Evolutionary conservation across 2,329 filamentous ascomycete genomes (phyloP), one percentile per base, ranked within the genome.

Genomic region (Colletotrichum sp.): DNA sequence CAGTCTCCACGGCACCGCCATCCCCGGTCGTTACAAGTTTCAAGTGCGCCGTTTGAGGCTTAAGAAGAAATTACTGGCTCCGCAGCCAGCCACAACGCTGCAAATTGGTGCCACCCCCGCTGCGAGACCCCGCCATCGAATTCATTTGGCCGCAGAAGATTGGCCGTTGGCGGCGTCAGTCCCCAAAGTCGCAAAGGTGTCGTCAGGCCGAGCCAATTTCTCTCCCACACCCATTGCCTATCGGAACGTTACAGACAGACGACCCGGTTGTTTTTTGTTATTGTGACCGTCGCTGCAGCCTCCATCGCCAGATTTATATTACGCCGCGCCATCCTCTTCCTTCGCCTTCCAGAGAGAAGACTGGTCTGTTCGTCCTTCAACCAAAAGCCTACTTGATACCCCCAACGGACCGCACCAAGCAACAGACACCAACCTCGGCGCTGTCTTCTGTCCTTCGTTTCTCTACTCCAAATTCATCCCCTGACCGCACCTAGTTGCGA

Each of bases 61-160:
- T 59, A 57, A 73, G 60, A 67, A 71, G 72, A 75, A 76, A 76
- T 76, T 76, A 73, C 64, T 76, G 44, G 70, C 73, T 76, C 73
- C 70, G 73, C 70, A 76, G 73, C 73, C 73, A 73, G 73, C 70
- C 73, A 73, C 70, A 73, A 39, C 44, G 70, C 64, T 65, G 63
- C 49, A 69, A 44, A 76, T 76, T 76, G 64, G 74, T 76, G 74
- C 74, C 74, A 76, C 74, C 74, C 74, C 74, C 74, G 74, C 74
- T 76, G 70, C 70, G 57, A 73, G 74, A 76, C 74, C 74, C 74
- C 74, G 70, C 73, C 73, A 76, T 76, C 64, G 70, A 59, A 57
- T 63, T 44, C 63, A 59, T 68, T 63, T 71, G 71, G 62, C 60
- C 21, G 30, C 39, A 57, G 57, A 26, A 73, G 74, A 76, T 76